Conservation (phyloP, 192 early-diverging fungal genomes). For the Backusella morwellensis region DNA sequence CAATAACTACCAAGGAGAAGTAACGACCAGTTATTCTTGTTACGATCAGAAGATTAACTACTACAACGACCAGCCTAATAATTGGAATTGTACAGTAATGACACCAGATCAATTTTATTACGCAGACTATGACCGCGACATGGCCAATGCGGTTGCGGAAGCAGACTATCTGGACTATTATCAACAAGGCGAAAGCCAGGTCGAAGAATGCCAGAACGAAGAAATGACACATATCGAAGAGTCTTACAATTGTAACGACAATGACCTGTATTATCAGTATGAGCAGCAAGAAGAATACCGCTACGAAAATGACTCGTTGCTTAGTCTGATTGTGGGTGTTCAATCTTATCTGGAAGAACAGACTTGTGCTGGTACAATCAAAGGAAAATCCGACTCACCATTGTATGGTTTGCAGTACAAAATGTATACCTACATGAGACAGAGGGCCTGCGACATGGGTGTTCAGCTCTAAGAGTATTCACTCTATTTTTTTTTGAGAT, state of each 20-base stretch:
- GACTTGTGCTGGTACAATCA: not conserved
- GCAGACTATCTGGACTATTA: not conserved
- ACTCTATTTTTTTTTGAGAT: not conserved
- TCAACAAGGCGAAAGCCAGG: not conserved
- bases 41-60: not conserved
- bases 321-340: not conserved
- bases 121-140: not conserved
- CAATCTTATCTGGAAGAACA: not conserved
- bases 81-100: not conserved
- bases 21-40: not conserved
- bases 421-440: constrained; percentile 33
- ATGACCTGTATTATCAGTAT: not conserved
- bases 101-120: not conserved
- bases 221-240: not conserved
- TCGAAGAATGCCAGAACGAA: not conserved
- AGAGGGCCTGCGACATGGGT: constrained; percentile 26
- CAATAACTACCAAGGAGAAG: not conserved
- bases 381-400: constrained; percentile 23
- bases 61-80: not conserved
- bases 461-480: constrained; percentile 2
- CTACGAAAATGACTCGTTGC: not conserved
- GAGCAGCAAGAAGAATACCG: not conserved
- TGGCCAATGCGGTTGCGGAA: not conserved
- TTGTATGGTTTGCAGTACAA: constrained; percentile 34
- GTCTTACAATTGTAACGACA: not conserved